Evolutionary conservation across 2,329 filamentous ascomycete genomes (phyloP).

Genomic region (Venturiaceae sp.): DNA sequence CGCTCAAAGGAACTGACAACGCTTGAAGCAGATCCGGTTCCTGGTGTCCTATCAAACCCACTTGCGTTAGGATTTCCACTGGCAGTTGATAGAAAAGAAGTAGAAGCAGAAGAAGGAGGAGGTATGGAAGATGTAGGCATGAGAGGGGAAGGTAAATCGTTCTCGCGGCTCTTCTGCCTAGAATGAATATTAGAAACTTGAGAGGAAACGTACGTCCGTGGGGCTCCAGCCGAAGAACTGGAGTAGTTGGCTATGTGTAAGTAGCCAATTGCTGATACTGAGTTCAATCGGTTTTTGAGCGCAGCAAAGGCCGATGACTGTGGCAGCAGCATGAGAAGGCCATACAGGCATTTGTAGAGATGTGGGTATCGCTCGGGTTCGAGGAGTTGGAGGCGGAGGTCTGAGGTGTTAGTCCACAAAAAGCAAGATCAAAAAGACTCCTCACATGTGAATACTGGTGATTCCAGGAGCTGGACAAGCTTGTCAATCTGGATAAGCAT

Average conservation of each 20-base stretch:
- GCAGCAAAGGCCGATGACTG: constrained; percentile 96
- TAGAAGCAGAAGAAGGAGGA: constrained; percentile 2
- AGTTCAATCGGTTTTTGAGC: constrained; percentile 91
- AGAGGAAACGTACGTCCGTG: constrained; percentile 48
- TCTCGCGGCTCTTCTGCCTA: constrained; percentile 31
- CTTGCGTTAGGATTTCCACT: not conserved
- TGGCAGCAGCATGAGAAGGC: constrained; percentile 93
- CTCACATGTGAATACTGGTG: constrained; percentile 93
- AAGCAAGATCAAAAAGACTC: constrained; percentile 6
- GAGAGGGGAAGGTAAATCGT: constrained; percentile 21
- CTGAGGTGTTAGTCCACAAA: constrained; percentile 34
- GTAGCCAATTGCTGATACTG: constrained; percentile 93
- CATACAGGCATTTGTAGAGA: constrained; percentile 95
- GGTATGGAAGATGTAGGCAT: constrained; percentile 11
- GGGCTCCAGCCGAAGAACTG: not conserved
- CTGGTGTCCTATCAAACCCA: constrained; percentile 23
- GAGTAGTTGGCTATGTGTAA: constrained; percentile 61
- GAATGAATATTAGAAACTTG: constrained; percentile 21
- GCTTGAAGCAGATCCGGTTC: constrained; percentile 25
- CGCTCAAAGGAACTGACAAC: constrained; percentile 35
- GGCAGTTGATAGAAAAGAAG: constrained; percentile 10
- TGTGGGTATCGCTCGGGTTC: constrained; percentile 93
- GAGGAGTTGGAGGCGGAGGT: constrained; percentile 85
- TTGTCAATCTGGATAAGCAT: constrained; percentile 99
- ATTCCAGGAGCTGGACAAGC: constrained; percentile 90